Base-by-base conservation (phyloP, 306 rosid species). In the Gynostemma pentaphyllum region DNA sequence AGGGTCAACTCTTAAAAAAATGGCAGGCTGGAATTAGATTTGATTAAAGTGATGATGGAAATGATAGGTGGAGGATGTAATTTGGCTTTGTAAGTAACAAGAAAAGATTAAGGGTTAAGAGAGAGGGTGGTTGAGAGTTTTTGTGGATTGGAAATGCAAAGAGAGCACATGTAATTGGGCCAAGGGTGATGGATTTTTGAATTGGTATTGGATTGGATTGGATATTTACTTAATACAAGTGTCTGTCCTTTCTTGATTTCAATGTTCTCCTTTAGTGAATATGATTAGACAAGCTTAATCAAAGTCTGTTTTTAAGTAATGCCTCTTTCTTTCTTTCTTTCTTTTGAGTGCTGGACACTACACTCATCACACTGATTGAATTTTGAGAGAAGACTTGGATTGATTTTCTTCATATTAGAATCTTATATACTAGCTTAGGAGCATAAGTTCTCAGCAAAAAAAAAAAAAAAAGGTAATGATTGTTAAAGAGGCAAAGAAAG, bases 261-360 rank as follows among this genome's bases (percentile, higher is more conserved):
- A 26, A 64, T 64, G 68, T 42, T 64, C 27, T 64, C 16, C 68
- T 64, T 64, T 64, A 40, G 42, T 45, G 45, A 64, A 64, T 29
- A 15, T 64, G 69, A 64, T 46, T 46, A 64, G 69, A 64, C 69
- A 64, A 45, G 44, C 29, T 45, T 64, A 64, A 64, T 64, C 55
- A 64, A 62, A 23, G 24, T 62, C 67, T 60, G 66, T 60, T 60
- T 32, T 55, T 28, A 21, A n/a, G n/a, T 12, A 56, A 10, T 57
- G 64, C 64, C n/a, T 57, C 46, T 47, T 47, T 8, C 26, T 47
- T 21, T n/a, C n/a, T n/a, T n/a, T n/a, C n/a, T n/a, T n/a, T n/a
- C n/a, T 34, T 34, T 57, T 57, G 0, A 55, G n/a, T 23, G 32
- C 24, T 45, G 27, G 46, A 59, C 64, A 21, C 30, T 37, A 36